These are phyloP conservation scores for Hypoxylon sp. DNA, from an alignment of 2,329 filamentous ascomycete genomes.

Conservation along the genomic window DNA sequence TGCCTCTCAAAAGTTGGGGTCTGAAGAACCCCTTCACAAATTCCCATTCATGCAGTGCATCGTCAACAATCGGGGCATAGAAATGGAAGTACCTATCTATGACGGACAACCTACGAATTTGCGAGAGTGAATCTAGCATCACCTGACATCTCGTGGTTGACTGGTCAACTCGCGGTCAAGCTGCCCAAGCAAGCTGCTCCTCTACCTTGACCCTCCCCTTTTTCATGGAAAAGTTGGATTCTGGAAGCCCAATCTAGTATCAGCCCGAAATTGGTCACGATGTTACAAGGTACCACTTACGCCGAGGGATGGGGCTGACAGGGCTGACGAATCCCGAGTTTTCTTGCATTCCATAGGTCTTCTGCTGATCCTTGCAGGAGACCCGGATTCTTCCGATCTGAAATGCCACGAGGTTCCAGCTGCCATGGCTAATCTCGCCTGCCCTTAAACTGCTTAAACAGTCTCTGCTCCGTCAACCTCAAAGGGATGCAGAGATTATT, in stretches of 20 bases:
- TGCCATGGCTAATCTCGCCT: slow-evolving; percentile 25
- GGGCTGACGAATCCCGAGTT: slow-evolving; percentile 43
- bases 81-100: slow-evolving; percentile 10
- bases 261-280: slow-evolving; percentile 43
- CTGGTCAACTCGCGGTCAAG: slow-evolving; percentile 15
- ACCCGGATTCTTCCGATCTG: slow-evolving; percentile 47
- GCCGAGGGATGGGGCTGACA: slow-evolving; percentile 42
- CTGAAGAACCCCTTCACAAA: slow-evolving; percentile 19
- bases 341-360: slow-evolving; percentile 23
- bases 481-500: slow-evolving; percentile 14
- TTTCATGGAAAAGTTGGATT: slow-evolving; percentile 30
- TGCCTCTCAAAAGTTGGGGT: slow-evolving; percentile 39
- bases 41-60: slow-evolving; percentile 17
- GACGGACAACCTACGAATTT: slow-evolving; percentile 1
- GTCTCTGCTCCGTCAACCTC: slow-evolving; percentile 7
- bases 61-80: slow-evolving; percentile 21
- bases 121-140: slow-evolving; percentile 1
- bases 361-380: slow-evolving; percentile 33
- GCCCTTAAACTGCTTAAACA: slow-evolving; percentile 17
- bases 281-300: slow-evolving; percentile 27
- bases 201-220: slow-evolving; percentile 16
- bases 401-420: slow-evolving; percentile 41
- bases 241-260: slow-evolving; percentile 34
- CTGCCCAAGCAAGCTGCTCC: slow-evolving; percentile 19
- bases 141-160: background rate